Evolutionary conservation across 345 rosid species (phyloP), one percentile per base, ranked within the genome.

Genomic region (Microthlaspi erraticum): DNA sequence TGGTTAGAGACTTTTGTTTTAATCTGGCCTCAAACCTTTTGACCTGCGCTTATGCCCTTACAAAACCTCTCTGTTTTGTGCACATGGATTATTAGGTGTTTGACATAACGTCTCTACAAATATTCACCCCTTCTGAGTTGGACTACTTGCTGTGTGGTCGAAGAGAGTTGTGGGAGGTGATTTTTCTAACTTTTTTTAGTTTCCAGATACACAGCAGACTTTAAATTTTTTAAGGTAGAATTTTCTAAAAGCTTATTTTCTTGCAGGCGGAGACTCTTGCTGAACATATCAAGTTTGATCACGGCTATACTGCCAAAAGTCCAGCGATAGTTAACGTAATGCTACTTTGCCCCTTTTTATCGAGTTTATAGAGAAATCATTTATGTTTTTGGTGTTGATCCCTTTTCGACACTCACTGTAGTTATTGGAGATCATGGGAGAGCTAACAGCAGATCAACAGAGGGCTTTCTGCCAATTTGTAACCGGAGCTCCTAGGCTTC

Each of bases 401-500:
- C 2, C 57, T 54, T 44, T 41, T 23, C 61, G 61, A 41, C 13
- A 1, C 26, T 43, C 46, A n/a, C 34, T 54, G 60, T 77, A 95
- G 99, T 84, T 95, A 19, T 84, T 95, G 60, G 98, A 95, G 87
- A 92, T 95, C 20, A 92, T 95, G 99, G 99, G 96, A 68, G 98
- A 88, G 75, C 81, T 95, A 69, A 82, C 97, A 71, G 96, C 98
- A 52, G 97, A 95, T 82, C 92, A 88, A 74, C 98, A 95, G 82
- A 88, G 90, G 64, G 86, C 99, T 33, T 95, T 95, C 85, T 95
- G 99, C 81, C 98, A 90, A 55, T 95, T 92, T 78, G 98, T 95
- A 37, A 95, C 99, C 11, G 99, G 99, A 66, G 99, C 98, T 59
- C 98, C 98, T n/a, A 82, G 98, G 77, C 90, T 95, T 76, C 99